Conservation (phyloP, 192 early-diverging fungal species). For the Tieghemiomyces parasiticus region DNA sequence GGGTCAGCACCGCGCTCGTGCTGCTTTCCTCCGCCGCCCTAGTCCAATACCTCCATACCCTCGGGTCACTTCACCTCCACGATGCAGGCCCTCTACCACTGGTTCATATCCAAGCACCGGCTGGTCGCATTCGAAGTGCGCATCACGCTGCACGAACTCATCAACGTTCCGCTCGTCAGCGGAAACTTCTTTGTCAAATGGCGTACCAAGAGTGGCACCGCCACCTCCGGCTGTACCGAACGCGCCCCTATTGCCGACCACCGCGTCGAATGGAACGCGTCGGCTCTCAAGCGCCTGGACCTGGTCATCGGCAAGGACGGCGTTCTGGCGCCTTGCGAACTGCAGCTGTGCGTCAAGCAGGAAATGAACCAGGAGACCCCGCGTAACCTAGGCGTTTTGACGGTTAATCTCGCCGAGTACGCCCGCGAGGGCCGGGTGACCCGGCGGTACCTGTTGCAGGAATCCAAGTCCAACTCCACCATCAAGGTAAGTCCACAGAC, state of each 20-base stretch:
- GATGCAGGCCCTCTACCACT: slow-evolving; percentile 19
- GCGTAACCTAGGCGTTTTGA: slow-evolving; percentile 46
- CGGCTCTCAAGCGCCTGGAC: slow-evolving; percentile 31
- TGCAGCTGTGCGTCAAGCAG: slow-evolving; percentile 54
- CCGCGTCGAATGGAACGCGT: slow-evolving; percentile 45
- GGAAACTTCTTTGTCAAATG: slow-evolving; percentile 57
- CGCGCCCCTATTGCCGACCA: slow-evolving; percentile 33
- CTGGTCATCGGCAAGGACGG: slow-evolving; percentile 60
- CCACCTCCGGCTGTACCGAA: slow-evolving; percentile 18
- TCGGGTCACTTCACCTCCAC: too few relatives aligned
- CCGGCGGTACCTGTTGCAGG: slow-evolving; percentile 42
- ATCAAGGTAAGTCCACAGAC: slow-evolving; percentile 63
- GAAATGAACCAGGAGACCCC: slow-evolving; percentile 38
- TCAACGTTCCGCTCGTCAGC: slow-evolving; percentile 49
- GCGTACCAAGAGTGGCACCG: slow-evolving; percentile 32
- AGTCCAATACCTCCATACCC: too few relatives aligned
- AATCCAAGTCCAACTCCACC: slow-evolving; percentile 63
- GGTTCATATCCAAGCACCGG: slow-evolving; percentile 40
- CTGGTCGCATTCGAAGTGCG: slow-evolving; percentile 37
- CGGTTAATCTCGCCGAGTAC: slow-evolving; percentile 66
- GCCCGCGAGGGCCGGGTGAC: slow-evolving; percentile 35
- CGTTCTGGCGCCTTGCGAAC: slow-evolving; percentile 56
- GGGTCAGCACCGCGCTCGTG: too few relatives aligned
- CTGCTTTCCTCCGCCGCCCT: too few relatives aligned
- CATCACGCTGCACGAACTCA: slow-evolving; percentile 40